Percentiles rank a stretch among this genome's conserved stretches.
Evolutionary conservation across 1,284 basidiomycete genomes (phyloP).

Genomic region (Stereum hirsutum): DNA sequence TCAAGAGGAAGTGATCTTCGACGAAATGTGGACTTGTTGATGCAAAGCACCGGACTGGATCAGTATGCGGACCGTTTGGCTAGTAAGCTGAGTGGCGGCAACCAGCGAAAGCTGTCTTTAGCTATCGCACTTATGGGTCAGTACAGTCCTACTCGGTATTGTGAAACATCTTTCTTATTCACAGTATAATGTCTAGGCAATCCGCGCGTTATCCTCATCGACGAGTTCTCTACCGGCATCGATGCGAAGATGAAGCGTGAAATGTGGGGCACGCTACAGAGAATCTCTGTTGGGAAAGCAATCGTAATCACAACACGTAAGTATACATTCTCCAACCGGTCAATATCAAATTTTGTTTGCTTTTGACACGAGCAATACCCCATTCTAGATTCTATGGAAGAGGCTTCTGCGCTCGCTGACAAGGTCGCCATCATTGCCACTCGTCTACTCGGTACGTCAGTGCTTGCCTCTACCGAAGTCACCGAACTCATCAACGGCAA

Average conservation of each 20-base stretch:
- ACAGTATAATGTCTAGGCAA: conserved; percentile 37
- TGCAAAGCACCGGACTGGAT: conserved; percentile 50
- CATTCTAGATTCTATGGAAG: conserved; percentile 69
- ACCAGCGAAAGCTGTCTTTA: conserved; percentile 71
- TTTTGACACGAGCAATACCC: not conserved
- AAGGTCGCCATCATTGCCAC: conserved; percentile 68
- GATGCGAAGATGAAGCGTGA: conserved; percentile 80
- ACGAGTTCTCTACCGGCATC: conserved; percentile 78
- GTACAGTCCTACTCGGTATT: conserved; percentile 8
- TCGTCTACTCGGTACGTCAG: conserved; percentile 50
- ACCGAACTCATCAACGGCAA: conserved; percentile 5
- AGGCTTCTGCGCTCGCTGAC: conserved; percentile 68
- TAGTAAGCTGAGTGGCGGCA: conserved; percentile 69
- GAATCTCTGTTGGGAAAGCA: conserved; percentile 54
- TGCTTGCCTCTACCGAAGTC: not conserved
- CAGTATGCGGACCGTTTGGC: conserved; percentile 64
- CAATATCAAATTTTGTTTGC: not conserved
- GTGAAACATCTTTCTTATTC: not conserved
- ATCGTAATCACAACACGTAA: conserved; percentile 63
- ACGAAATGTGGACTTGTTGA: conserved; percentile 46
- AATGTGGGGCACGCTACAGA: conserved; percentile 69
- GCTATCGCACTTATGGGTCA: conserved; percentile 72
- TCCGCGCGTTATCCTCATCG: conserved; percentile 69
- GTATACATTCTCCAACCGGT: conserved; percentile 15
- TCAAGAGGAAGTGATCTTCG: conserved; percentile 34